These are phyloP conservation scores for Fragilaria radians DNA, from an alignment of 108 stramenopile species.

Conservation along the genomic window DNA sequence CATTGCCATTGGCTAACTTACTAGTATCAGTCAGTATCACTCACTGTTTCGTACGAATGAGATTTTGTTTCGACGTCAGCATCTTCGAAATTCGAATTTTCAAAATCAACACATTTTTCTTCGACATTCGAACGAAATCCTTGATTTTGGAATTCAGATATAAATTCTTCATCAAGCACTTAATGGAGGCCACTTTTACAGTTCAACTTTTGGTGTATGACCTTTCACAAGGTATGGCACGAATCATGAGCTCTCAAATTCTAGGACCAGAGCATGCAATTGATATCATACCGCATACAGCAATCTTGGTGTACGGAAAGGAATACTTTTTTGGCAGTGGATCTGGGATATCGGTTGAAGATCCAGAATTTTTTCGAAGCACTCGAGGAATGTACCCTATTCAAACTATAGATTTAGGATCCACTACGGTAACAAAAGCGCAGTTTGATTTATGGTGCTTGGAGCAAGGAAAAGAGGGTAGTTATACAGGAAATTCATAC, in stretches of 20 bases:
- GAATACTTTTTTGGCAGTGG: constrained; percentile 79
- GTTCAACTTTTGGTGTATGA: constrained; percentile 72
- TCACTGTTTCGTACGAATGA: too few relatives aligned
- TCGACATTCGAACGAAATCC: too few relatives aligned
- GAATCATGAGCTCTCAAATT: constrained; percentile 52
- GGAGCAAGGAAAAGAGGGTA: constrained; percentile 6
- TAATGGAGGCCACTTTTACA: too few relatives aligned
- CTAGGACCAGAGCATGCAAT: constrained; percentile 55
- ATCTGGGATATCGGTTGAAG: constrained; percentile 34
- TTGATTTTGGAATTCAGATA: too few relatives aligned
- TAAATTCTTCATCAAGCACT: too few relatives aligned
- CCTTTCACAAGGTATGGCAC: constrained; percentile 67
- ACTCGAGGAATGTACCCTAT: constrained; percentile 44
- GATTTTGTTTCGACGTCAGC: too few relatives aligned
- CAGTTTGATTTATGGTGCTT: constrained; percentile 72
- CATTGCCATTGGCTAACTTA: too few relatives aligned
- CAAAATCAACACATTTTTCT: too few relatives aligned
- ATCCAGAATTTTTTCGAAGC: constrained; percentile 35
- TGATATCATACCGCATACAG: constrained; percentile 76
- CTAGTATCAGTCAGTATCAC: too few relatives aligned
- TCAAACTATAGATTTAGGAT: constrained; percentile 38
- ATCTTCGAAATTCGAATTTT: too few relatives aligned
- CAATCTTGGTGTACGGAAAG: constrained; percentile 45
- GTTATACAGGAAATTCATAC: constrained; percentile 31
- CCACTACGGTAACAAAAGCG: constrained; percentile 28